phyloP scores from a whole-genome alignment of 371 early-diverging fungal genomes.

The Mortierella sp. region DNA sequence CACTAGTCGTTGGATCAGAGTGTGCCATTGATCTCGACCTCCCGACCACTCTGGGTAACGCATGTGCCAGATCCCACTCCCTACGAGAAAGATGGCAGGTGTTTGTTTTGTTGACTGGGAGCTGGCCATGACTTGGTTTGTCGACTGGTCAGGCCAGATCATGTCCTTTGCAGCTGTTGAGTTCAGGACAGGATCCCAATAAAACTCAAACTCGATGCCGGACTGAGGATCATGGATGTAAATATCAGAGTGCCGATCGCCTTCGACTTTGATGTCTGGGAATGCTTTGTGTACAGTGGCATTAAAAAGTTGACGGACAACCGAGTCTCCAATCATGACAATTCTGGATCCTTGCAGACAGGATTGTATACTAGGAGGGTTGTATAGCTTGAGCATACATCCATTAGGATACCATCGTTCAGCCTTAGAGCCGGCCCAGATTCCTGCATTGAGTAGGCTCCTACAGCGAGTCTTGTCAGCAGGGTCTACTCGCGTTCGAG shows the following conservation, averaged over 20 bases:
- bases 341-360: constrained; percentile 60
- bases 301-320: constrained; percentile 69
- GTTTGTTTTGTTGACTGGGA: background rate
- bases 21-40: constrained; percentile 59
- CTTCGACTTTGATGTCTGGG: constrained; percentile 40
- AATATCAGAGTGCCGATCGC: constrained; percentile 56
- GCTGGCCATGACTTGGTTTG: background rate
- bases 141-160: background rate
- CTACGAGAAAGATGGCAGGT: constrained; percentile 64
- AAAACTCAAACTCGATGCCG: constrained; percentile 60
- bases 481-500: constrained; percentile 34
- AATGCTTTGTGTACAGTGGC: constrained; percentile 59
- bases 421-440: constrained; percentile 56
- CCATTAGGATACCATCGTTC: constrained; percentile 69
- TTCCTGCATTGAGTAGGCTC: constrained; percentile 57
- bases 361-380: constrained; percentile 42
- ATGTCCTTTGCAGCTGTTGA: constrained; percentile 53
- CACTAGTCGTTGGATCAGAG: constrained; percentile 57
- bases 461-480: constrained; percentile 58
- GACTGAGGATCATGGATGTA: constrained; percentile 38
- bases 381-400: constrained; percentile 68
- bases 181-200: constrained; percentile 77
- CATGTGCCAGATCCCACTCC: constrained; percentile 71
- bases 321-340: constrained; percentile 77
- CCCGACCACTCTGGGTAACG: constrained; percentile 52